Base-by-base conservation (phyloP, 306 rosid genomes). In the Fragaria ananassa region DNA sequence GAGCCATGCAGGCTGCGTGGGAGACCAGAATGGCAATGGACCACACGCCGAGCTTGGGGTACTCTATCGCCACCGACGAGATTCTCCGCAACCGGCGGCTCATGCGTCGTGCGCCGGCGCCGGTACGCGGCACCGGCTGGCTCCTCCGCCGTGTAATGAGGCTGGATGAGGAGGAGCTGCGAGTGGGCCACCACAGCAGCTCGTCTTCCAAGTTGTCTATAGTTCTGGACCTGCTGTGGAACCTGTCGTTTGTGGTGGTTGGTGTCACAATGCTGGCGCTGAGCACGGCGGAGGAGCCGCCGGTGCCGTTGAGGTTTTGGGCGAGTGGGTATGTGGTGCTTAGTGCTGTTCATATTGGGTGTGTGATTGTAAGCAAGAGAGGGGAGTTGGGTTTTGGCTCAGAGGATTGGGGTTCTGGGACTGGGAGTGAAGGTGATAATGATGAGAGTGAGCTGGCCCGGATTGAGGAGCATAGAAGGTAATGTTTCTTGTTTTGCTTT, bases 191-290 rank as follows among this genome's bases (percentile, higher is more conserved):
- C 39, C 98, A 88, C 85, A 88, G 96, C 56, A 83, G 83, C 47
- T 88, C 97, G 96, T 91, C 90, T 61, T 90, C 97, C 12, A 86
- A 83, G 81, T 91, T 93, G 29, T 86, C 91, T n/a, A 84, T 92
- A 29, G 81, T 82, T 6, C 47, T 92, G 27, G 97, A 92, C 73
- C 75, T 92, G 42, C 70, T 82, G 13, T 92, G 99, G 99, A 89
- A 92, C 81, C 44, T 89, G 74, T 88, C 87, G 68, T 85, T 88
- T 37, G 72, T 87, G 6, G 79, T 50, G 19, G 72, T 83, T 21
- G 96, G 96, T 49, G 42, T 74, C 39, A 47, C 76, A 6, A 82
- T 92, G 42, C 31, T 90, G 84, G 80, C 85, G 56, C 25, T 88
- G 62, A 88, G 97, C 75, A 8, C 62, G 31, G 68, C 83, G 37